phyloP scores from a whole-genome alignment of 768 basidiomycete species.

The Suillus bovinus region DNA sequence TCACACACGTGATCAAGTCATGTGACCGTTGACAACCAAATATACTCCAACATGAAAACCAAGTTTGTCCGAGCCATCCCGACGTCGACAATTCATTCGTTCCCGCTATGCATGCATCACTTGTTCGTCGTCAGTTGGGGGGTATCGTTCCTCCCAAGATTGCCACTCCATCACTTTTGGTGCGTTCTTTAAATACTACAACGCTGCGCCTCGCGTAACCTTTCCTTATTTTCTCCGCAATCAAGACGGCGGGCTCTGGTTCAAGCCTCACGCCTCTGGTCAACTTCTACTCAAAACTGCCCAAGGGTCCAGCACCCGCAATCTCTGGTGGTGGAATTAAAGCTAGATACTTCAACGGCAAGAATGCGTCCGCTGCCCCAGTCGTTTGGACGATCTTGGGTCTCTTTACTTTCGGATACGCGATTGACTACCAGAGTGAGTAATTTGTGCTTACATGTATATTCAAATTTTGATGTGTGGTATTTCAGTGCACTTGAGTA shows the following conservation, averaged over 20 bases:
- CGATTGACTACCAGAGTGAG: slow-evolving; percentile 88
- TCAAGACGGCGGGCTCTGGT: slow-evolving; percentile 78
- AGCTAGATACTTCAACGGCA: slow-evolving; percentile 80
- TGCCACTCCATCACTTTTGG: slow-evolving; percentile 86
- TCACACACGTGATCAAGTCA: background rate
- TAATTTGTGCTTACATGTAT: slow-evolving; percentile 20
- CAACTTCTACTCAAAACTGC: slow-evolving; percentile 95
- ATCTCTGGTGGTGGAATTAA: slow-evolving; percentile 76
- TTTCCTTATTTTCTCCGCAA: slow-evolving; percentile 10
- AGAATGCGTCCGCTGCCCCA: slow-evolving; percentile 79
- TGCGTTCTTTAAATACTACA: slow-evolving; percentile 30
- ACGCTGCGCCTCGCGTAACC: slow-evolving; percentile 3
- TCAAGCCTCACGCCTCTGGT: slow-evolving; percentile 83
- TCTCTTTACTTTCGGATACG: slow-evolving; percentile 79
- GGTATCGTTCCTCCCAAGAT: slow-evolving; percentile 93
- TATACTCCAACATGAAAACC: slow-evolving; percentile 3
- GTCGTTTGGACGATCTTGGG: slow-evolving; percentile 61
- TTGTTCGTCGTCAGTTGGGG: slow-evolving; percentile 81
- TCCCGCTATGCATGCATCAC: slow-evolving; percentile 74
- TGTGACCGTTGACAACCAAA: slow-evolving; percentile 3
- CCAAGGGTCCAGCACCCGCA: slow-evolving; percentile 77
- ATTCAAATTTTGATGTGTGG: slow-evolving; percentile 13
- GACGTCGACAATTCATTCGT: slow-evolving; percentile 12
- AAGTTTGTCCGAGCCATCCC: slow-evolving; percentile 17
- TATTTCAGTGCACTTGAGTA: slow-evolving; percentile 79